These are phyloP conservation scores for Neocatenulostroma microsporum DNA, from an alignment of 2,329 filamentous ascomycete species.

Conservation along the genomic window DNA sequence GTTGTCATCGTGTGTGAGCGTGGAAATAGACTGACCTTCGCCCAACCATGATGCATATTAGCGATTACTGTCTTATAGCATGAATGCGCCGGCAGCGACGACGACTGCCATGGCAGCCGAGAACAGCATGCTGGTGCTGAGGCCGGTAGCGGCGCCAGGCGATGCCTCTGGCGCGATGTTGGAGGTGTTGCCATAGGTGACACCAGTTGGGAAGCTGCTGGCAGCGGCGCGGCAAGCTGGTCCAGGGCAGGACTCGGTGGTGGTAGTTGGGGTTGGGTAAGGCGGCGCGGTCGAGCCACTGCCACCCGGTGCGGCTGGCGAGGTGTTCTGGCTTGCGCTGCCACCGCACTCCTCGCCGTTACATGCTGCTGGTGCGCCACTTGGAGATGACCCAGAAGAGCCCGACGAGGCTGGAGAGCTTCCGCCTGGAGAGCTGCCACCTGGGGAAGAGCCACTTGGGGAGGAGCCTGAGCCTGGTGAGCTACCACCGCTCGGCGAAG, in stretches of 20 bases:
- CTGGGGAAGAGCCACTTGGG: neutral
- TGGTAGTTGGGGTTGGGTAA: constrained; percentile 13
- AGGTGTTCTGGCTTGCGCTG: constrained; percentile 6
- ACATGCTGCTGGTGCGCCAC: constrained; percentile 2
- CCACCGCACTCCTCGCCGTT: constrained; percentile 3
- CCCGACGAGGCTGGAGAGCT: constrained; percentile 6
- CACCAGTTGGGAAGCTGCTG: constrained; percentile 13
- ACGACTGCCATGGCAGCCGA: constrained; percentile 6
- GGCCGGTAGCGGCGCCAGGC: constrained; percentile 3
- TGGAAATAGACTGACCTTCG: constrained; percentile 1
- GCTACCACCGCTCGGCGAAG: neutral
- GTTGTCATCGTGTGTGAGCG: neutral
- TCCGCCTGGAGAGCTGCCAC: constrained; percentile 4
- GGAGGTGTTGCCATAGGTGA: constrained; percentile 10
- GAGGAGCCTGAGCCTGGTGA: neutral
- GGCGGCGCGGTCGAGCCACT: constrained; percentile 6
- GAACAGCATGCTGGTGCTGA: constrained; percentile 5
- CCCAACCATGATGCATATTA: constrained; percentile 3
- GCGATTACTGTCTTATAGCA: constrained; percentile 4
- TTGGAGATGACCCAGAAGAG: constrained; percentile 10
- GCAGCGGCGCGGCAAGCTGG: constrained; percentile 19
- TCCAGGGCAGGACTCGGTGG: constrained; percentile 18
- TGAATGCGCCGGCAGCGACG: constrained; percentile 9
- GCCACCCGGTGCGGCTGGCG: neutral
- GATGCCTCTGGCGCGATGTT: constrained; percentile 11